Evolutionary conservation across 2,329 filamentous ascomycete species (phyloP).

Genomic region (Aspergillus novofumigatus): DNA sequence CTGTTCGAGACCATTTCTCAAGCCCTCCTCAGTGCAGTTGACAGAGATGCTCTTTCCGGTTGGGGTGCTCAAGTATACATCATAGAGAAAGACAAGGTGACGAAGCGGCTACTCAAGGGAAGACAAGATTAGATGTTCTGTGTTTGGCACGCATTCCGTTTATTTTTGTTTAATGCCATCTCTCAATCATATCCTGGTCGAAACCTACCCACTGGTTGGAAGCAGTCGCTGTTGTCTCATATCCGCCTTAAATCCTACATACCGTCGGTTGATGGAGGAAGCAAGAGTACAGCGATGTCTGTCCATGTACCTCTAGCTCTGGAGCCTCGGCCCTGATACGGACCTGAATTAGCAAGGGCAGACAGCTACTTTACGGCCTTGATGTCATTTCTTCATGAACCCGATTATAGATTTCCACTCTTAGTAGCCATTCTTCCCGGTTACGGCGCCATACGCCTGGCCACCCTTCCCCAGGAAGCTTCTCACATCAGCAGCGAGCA

Average conservation of each 20-base stretch:
- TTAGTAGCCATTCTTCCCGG: conserved; percentile 33
- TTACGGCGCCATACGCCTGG: conserved; percentile 32
- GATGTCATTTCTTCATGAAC: not conserved
- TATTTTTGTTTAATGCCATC: conserved; percentile 12
- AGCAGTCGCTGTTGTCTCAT: conserved; percentile 24
- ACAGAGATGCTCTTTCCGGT: conserved; percentile 92
- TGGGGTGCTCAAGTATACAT: conserved; percentile 99
- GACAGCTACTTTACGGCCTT: not conserved
- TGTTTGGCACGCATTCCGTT: conserved; percentile 21
- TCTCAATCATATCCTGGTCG: conserved; percentile 13
- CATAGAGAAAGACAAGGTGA: conserved; percentile 99
- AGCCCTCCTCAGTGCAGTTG: conserved; percentile 88
- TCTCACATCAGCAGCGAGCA: conserved; percentile 44
- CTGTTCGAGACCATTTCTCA: conserved; percentile 99
- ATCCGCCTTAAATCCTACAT: conserved; percentile 22
- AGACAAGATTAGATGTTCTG: conserved; percentile 70
- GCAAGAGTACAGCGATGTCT: not conserved
- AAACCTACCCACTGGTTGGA: conserved; percentile 14
- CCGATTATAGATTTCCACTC: not conserved
- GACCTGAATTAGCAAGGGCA: not conserved
- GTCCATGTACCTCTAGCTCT: not conserved
- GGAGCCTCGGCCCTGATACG: not conserved
- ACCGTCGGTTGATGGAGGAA: conserved; percentile 4
- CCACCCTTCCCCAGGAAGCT: conserved; percentile 46
- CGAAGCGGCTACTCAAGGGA: conserved; percentile 96